Conservation (phyloP, 2,329 filamentous ascomycete species). For the Botryotinia globosa region DNA sequence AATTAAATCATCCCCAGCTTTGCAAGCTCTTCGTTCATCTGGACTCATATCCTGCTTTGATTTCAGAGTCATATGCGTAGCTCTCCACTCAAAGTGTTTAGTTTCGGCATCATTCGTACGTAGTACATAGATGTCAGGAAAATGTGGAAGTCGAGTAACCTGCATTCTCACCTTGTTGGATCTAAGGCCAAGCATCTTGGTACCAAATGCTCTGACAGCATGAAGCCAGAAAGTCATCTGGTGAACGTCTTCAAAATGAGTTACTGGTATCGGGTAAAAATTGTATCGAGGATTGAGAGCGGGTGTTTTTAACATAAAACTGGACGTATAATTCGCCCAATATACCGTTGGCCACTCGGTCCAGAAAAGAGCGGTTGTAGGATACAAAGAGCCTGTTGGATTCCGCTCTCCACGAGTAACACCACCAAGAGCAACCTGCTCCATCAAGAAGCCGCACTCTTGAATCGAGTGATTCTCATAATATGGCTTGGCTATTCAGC, state of each 20-base stretch:
- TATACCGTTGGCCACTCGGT: background rate
- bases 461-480: background rate
- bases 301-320: background rate
- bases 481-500: background rate
- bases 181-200: background rate
- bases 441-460: background rate
- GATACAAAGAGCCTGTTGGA: background rate
- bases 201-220: background rate
- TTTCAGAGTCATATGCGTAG: background rate
- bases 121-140: background rate
- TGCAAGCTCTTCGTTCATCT: background rate
- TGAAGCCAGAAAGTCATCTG: conserved; percentile 2
- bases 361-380: conserved; percentile 4
- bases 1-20: background rate
- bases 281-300: background rate
- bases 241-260: conserved; percentile 5
- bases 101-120: background rate
- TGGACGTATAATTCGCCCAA: background rate
- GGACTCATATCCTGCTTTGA: conserved; percentile 4
- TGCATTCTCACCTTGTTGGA: background rate
- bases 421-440: background rate
- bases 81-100: background rate
- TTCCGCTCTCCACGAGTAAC: background rate
- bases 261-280: conserved; percentile 7
- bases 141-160: background rate